Conservation (phyloP, 768 basidiomycete species). For the Rhizopogon salebrosus region DNA sequence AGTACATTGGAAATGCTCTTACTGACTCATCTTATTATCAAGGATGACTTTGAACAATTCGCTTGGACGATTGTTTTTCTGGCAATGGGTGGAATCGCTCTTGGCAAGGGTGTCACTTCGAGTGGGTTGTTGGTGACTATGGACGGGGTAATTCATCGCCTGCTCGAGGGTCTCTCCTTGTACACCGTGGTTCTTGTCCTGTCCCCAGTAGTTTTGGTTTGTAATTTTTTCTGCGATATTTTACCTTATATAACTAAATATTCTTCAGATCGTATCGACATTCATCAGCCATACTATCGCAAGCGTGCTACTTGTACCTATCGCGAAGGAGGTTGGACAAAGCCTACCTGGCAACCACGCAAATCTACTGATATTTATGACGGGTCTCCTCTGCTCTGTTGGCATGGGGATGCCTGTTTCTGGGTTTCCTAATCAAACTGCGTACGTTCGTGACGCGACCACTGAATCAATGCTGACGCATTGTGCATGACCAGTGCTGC, state of each 20-base stretch:
- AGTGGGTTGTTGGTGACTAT: conserved; percentile 84
- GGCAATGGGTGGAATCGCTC: conserved; percentile 96
- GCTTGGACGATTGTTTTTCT: conserved; percentile 94
- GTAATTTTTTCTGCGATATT: conserved; percentile 14
- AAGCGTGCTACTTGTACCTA: conserved; percentile 93
- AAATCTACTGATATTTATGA: conserved; percentile 89
- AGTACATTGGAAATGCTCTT: neutral
- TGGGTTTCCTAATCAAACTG: conserved; percentile 98
- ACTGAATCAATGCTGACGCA: neutral
- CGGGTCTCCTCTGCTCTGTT: conserved; percentile 85
- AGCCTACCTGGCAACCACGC: conserved; percentile 63
- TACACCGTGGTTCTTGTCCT: conserved; percentile 71
- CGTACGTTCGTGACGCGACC: conserved; percentile 48
- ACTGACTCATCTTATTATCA: conserved; percentile 5
- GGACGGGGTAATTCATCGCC: conserved; percentile 52
- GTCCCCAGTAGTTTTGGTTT: conserved; percentile 63
- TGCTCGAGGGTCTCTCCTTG: conserved; percentile 57
- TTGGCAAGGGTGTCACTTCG: conserved; percentile 88
- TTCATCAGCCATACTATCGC: conserved; percentile 98
- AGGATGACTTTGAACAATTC: conserved; percentile 96
- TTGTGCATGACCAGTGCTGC: conserved; percentile 54
- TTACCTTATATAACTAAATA: neutral
- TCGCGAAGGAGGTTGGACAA: conserved; percentile 86
- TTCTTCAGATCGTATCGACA: conserved; percentile 72
- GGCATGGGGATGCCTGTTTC: conserved; percentile 99